phyloP scores from a whole-genome alignment of 1,139 yeast species.

The Hemisphaericaspora xylanilytica region DNA sequence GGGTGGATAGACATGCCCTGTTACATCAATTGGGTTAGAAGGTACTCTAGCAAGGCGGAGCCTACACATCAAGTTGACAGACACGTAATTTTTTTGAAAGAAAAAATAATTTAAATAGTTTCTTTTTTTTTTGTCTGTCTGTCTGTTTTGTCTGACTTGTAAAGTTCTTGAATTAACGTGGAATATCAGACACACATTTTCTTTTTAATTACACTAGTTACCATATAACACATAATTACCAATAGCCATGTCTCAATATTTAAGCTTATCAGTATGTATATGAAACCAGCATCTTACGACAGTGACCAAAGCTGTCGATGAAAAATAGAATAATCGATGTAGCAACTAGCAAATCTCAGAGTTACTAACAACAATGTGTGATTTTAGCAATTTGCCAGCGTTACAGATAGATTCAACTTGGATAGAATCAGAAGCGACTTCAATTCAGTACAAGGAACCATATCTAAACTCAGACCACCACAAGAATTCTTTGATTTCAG shows the following conservation, averaged over 20 bases:
- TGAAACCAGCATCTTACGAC: too few species aligned
- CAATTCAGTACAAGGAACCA: conserved; percentile 52
- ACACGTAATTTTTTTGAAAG: conserved; percentile 1
- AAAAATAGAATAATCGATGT: background rate
- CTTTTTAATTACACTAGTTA: background rate
- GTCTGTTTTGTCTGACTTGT: background rate
- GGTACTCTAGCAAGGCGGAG: background rate
- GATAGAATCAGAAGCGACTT: conserved; percentile 48
- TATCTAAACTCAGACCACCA: conserved; percentile 78
- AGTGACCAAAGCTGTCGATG: background rate
- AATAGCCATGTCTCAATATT: conserved; percentile 9
- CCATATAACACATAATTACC: background rate
- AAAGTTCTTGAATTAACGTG: background rate
- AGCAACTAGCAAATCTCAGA: background rate
- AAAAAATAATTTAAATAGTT: background rate
- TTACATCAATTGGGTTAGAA: too few species aligned
- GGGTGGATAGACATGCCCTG: too few species aligned
- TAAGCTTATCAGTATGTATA: conserved; percentile 12
- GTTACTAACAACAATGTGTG: conserved; percentile 8
- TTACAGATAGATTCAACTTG: conserved; percentile 50
- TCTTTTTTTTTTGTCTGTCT: conserved; percentile 2
- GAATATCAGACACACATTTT: background rate
- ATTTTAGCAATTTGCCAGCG: conserved; percentile 12
- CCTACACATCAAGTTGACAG: background rate
- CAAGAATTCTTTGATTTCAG: conserved; percentile 92